These are phyloP conservation scores for Candida montana DNA, from an alignment of 805 yeast genomes.

Conservation along the genomic window DNA sequence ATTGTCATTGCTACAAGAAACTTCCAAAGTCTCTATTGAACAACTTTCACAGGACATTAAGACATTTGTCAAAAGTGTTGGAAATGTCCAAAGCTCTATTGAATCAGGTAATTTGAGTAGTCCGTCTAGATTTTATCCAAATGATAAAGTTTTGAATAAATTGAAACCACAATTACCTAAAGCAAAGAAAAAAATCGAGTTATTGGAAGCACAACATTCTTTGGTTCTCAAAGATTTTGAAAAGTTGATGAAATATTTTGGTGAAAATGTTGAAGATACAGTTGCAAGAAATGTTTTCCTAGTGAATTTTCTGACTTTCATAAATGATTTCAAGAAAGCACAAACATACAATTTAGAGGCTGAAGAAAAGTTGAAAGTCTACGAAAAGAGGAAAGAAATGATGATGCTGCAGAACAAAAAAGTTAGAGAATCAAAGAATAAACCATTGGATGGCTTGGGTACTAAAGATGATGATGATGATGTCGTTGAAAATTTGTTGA, in stretches of 20 bases:
- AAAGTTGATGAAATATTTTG: slow-evolving; percentile 61
- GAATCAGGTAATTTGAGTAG: slow-evolving; percentile 64
- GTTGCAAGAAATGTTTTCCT: slow-evolving; percentile 56
- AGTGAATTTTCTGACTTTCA: slow-evolving; percentile 54
- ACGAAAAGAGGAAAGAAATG: slow-evolving; percentile 60
- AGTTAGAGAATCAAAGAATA: slow-evolving; percentile 12
- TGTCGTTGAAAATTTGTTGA: slow-evolving; percentile 82
- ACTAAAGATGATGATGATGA: slow-evolving; percentile 34
- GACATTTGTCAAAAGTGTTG: slow-evolving; percentile 46
- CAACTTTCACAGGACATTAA: slow-evolving; percentile 54
- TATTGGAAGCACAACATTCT: slow-evolving; percentile 45
- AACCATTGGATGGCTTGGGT: slow-evolving; percentile 28
- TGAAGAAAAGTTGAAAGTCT: slow-evolving; percentile 64
- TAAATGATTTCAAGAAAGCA: slow-evolving; percentile 56
- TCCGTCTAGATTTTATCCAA: slow-evolving; percentile 56
- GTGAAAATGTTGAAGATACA: slow-evolving; percentile 55
- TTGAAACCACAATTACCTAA: slow-evolving; percentile 48
- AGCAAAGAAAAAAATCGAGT: slow-evolving; percentile 48
- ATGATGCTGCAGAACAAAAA: slow-evolving; percentile 32
- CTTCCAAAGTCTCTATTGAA: slow-evolving; percentile 59
- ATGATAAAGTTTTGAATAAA: slow-evolving; percentile 52
- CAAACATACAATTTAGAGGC: slow-evolving; percentile 58
- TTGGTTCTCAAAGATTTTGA: slow-evolving; percentile 49
- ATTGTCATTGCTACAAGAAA: slow-evolving; percentile 42
- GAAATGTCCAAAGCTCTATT: slow-evolving; percentile 47